Conservation (phyloP, 139 green algal species). For the Chara braunii region DNA sequence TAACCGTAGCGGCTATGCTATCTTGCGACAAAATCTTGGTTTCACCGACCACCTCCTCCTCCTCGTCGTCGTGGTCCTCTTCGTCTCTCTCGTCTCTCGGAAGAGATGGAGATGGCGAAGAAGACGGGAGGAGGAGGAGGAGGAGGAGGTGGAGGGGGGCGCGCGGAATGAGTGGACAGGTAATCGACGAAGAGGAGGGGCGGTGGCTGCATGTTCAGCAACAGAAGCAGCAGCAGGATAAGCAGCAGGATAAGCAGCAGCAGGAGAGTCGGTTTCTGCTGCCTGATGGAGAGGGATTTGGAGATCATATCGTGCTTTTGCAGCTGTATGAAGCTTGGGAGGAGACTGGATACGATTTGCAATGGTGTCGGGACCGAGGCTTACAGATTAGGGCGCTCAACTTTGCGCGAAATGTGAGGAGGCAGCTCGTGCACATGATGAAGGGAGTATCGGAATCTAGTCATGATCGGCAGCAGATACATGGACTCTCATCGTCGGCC, state of each 20-base stretch:
- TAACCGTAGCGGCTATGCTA: slow-evolving; percentile 75
- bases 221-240: too few species aligned
- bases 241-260: background rate
- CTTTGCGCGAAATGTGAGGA: slow-evolving; percentile 71
- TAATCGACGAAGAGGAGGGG: too few species aligned
- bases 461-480: too few species aligned
- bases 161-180: too few species aligned
- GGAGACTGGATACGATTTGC: slow-evolving; percentile 24
- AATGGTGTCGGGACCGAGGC: slow-evolving; percentile 15
- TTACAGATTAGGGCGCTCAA: slow-evolving; percentile 57
- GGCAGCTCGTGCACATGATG: slow-evolving; percentile 63
- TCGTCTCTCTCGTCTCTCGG: too few species aligned
- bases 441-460: too few species aligned
- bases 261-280: background rate
- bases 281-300: slow-evolving; percentile 53
- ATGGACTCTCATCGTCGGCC: too few species aligned
- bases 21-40: slow-evolving; percentile 73
- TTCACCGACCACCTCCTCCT: background rate
- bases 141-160: too few species aligned
- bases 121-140: too few species aligned
- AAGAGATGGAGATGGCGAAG: too few species aligned
- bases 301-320: slow-evolving; percentile 82
- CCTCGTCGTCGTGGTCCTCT: too few species aligned
- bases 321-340: slow-evolving; percentile 70
- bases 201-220: too few species aligned